Conservation (phyloP, 129 eudicot genomes). For the Saussurea involucrata region DNA sequence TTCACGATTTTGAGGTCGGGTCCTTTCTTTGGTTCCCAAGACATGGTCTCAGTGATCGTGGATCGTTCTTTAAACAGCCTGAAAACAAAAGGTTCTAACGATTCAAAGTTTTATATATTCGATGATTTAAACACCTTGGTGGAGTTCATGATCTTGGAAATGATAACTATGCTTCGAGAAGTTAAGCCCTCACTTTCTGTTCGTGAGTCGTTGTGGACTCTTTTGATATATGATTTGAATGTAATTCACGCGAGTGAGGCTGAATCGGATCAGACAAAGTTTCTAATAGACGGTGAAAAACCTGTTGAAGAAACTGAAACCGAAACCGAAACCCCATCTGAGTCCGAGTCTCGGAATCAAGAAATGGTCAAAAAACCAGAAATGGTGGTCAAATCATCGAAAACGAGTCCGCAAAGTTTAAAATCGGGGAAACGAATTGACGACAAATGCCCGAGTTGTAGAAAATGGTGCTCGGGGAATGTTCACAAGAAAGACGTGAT, state of each 20-base stretch:
- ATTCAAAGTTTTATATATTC: slow-evolving; percentile 27
- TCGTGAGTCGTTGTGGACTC: slow-evolving; percentile 63
- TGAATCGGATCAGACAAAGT: slow-evolving; percentile 20
- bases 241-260: slow-evolving; percentile 35
- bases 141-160: slow-evolving; percentile 56
- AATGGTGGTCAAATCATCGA: neutral
- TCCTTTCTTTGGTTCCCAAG: slow-evolving; percentile 42
- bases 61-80: slow-evolving; percentile 44
- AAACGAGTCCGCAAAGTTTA: neutral
- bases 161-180: slow-evolving; percentile 54
- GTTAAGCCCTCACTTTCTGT: slow-evolving; percentile 47
- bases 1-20: slow-evolving; percentile 39
- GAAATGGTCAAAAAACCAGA: slow-evolving; percentile 15
- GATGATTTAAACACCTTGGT: slow-evolving; percentile 37
- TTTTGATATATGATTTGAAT: slow-evolving; percentile 51
- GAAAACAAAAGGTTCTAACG: slow-evolving; percentile 10
- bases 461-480: slow-evolving; percentile 24
- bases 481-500: slow-evolving; percentile 34
- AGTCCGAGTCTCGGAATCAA: slow-evolving; percentile 10
- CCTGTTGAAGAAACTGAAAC: neutral
- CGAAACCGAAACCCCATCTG: neutral
- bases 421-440: slow-evolving; percentile 12
- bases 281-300: slow-evolving; percentile 1
- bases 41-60: slow-evolving; percentile 42
- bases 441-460: slow-evolving; percentile 18